Evolutionary conservation across 129 eudicot species (phyloP).

Genomic region (Apium graveolens): DNA sequence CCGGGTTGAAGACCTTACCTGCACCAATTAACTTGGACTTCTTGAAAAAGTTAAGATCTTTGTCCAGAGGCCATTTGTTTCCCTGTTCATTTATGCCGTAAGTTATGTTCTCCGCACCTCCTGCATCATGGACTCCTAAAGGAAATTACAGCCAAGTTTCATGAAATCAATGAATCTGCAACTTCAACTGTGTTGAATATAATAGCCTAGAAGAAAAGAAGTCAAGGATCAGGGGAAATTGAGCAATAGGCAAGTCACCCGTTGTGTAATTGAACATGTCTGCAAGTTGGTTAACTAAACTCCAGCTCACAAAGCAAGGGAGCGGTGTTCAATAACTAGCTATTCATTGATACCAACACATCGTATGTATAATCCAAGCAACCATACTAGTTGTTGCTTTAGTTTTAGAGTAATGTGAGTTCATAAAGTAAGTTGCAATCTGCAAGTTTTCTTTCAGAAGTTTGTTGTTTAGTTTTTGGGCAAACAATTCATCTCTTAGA

Average conservation of each 20-base stretch:
- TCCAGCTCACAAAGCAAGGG: background rate
- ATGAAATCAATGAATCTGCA: background rate
- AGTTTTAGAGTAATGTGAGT: background rate
- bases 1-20: constrained; percentile 16
- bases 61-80: constrained; percentile 8
- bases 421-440: background rate
- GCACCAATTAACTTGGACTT: constrained; percentile 30
- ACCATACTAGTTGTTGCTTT: background rate
- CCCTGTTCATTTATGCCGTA: constrained; percentile 9
- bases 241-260: background rate
- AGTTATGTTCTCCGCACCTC: constrained; percentile 17
- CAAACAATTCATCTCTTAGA: background rate
- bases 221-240: background rate
- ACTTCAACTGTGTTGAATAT: background rate
- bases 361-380: background rate
- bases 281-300: background rate
- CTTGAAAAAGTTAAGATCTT: constrained; percentile 19
- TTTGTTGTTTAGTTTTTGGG: background rate
- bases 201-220: background rate
- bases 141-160: constrained; percentile 12
- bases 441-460: background rate
- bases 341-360: background rate
- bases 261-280: background rate
- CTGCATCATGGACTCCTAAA: constrained; percentile 35
- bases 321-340: background rate